Conservation (phyloP, 768 basidiomycete genomes). For the Lenzites betulinus region DNA sequence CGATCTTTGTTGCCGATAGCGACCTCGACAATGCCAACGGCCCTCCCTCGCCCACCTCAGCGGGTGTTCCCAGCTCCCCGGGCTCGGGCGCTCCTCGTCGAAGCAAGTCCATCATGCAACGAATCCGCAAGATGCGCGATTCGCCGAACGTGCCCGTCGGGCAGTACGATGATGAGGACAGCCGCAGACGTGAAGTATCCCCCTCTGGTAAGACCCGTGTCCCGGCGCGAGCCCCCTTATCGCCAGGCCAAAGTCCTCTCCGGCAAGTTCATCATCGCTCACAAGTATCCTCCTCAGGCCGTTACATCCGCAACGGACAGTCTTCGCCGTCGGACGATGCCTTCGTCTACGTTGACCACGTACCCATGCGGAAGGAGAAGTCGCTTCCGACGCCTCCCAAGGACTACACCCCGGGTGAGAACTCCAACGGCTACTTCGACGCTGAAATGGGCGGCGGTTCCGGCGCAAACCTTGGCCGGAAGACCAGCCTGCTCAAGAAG, state of each 20-base stretch:
- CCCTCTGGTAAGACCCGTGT: constrained; percentile 42
- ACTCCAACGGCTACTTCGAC: constrained; percentile 53
- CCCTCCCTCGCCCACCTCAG: constrained; percentile 40
- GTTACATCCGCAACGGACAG: constrained; percentile 51
- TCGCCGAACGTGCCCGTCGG: constrained; percentile 78
- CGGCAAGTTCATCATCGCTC: constrained; percentile 74
- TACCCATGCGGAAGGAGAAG: constrained; percentile 49
- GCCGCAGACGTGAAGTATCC: constrained; percentile 40
- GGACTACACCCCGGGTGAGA: constrained; percentile 35
- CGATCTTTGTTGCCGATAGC: constrained; percentile 71
- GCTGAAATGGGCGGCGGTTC: constrained; percentile 33
- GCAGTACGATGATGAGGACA: constrained; percentile 43
- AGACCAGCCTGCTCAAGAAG: constrained; percentile 79
- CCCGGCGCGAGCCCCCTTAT: constrained; percentile 9
- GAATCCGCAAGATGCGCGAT: constrained; percentile 87
- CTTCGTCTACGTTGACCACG: constrained; percentile 64
- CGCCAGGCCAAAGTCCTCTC: constrained; percentile 7
- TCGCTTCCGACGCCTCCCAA: constrained; percentile 49
- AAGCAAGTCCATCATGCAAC: constrained; percentile 82
- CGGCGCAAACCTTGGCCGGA: constrained; percentile 58
- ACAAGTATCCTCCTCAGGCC: constrained; percentile 77
- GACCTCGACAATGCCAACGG: constrained; percentile 29
- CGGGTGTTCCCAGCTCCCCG: constrained; percentile 42
- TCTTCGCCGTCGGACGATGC: constrained; percentile 45
- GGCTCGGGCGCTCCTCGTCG: constrained; percentile 57